phyloP scores from a whole-genome alignment of 148 eudicot species.

The Bassia scoparia region DNA sequence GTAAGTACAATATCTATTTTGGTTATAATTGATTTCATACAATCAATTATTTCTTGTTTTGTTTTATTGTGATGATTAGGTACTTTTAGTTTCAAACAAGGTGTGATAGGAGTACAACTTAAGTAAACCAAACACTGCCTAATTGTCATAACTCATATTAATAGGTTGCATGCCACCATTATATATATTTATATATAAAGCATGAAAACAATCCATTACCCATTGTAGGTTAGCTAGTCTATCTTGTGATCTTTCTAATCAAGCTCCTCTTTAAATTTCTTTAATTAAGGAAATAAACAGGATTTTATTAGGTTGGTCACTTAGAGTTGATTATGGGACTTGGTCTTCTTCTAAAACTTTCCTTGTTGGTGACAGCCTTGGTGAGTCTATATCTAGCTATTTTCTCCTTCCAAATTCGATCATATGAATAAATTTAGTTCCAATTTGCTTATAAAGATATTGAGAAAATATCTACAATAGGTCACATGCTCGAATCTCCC shows the following conservation, averaged over 20 bases:
- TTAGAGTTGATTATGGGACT: slow-evolving; percentile 51
- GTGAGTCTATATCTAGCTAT: slow-evolving; percentile 29
- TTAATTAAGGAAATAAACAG: not conserved
- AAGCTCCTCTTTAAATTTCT: not conserved
- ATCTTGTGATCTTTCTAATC: not conserved
- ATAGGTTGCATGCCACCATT: not conserved
- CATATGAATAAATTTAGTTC: no score
- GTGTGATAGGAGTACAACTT: not conserved
- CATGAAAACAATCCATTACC: no score
- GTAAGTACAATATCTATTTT: no score
- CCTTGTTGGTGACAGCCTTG: slow-evolving; percentile 65
- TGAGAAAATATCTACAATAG: no score
- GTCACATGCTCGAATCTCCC: no score
- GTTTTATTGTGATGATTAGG: not conserved
- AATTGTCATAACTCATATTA: not conserved
- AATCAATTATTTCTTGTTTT: no score
- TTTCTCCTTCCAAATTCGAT: not conserved
- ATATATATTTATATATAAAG: no score
- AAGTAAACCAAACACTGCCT: not conserved
- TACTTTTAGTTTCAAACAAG: not conserved
- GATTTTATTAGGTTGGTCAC: slow-evolving; percentile 40
- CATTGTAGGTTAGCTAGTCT: slow-evolving; percentile 4
- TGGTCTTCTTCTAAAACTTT: slow-evolving; percentile 67
- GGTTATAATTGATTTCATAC: no score
- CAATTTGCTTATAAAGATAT: no score